A percentile compares a stretch with the other conserved stretches of the same genome.
Evolutionary conservation across 1,284 basidiomycete genomes (phyloP).

Genomic region (Puccinia coronata): DNA sequence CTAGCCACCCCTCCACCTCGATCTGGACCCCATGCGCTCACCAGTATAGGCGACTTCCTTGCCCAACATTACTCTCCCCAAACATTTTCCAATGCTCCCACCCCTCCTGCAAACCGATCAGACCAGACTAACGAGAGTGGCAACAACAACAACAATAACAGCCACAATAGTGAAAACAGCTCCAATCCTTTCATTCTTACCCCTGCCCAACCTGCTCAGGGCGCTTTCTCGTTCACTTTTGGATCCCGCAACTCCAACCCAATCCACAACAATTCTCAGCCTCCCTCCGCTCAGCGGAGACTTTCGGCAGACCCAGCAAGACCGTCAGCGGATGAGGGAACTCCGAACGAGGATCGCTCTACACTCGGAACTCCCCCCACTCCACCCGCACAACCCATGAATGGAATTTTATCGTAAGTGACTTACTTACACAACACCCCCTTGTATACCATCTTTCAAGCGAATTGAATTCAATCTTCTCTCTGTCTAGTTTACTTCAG

Average conservation of each 20-base stretch:
- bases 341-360: background rate
- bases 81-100: conserved; percentile 3
- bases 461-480: background rate
- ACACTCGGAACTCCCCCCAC: background rate
- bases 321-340: background rate
- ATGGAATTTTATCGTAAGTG: conserved; percentile 24
- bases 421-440: background rate
- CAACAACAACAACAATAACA: background rate
- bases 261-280: background rate
- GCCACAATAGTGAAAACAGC: background rate
- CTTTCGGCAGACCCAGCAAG: background rate
- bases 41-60: conserved; percentile 25
- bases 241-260: conserved; percentile 3
- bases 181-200: background rate
- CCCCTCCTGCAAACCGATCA: background rate
- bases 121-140: no score
- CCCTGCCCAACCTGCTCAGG: background rate
- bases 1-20: conserved; percentile 4
- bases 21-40: background rate
- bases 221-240: conserved; percentile 34
- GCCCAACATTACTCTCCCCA: conserved; percentile 3
- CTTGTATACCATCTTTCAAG: conserved; percentile 5
- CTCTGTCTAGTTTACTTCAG: conserved; percentile 24
- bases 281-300: background rate
- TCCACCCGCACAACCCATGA: background rate